phyloP scores from a whole-genome alignment of 257 asterid genomes.

The Jaltomata sinuosa region DNA sequence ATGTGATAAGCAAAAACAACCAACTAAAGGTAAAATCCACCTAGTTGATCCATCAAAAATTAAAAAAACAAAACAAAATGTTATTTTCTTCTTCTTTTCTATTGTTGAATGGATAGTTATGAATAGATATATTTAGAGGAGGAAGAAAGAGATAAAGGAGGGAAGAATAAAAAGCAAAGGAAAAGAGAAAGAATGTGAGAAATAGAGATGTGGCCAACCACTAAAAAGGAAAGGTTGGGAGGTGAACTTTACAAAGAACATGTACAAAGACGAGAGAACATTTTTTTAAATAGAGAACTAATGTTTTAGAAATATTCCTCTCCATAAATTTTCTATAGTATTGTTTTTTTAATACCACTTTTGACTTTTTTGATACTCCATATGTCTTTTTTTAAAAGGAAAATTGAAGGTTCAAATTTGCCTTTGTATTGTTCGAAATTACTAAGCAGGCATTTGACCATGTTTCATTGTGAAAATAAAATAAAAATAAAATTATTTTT shows the following conservation, averaged over 20 bases:
- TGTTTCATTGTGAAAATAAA: no score
- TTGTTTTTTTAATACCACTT: background rate
- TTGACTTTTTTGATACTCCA: background rate
- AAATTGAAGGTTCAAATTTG: background rate
- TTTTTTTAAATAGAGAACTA: background rate
- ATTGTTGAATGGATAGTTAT: background rate
- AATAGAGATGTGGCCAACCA: constrained; percentile 30
- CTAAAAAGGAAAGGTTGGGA: constrained; percentile 12
- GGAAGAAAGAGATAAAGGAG: background rate
- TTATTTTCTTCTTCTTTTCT: background rate
- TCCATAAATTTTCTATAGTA: background rate
- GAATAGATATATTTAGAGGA: background rate
- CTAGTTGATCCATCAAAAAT: background rate
- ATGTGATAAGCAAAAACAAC: constrained; percentile 26
- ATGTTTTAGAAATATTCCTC: background rate
- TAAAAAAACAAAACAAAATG: background rate
- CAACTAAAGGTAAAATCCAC: background rate
- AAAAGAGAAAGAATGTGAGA: constrained; percentile 3
- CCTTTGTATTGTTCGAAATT: background rate
- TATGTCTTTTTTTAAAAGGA: no score
- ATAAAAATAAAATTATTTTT: no score
- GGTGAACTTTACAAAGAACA: background rate
- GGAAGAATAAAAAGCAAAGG: background rate
- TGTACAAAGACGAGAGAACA: background rate
- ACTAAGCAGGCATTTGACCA: no score